phyloP scores from a whole-genome alignment of 2,329 filamentous ascomycete genomes.

The Thelonectria discophora region DNA sequence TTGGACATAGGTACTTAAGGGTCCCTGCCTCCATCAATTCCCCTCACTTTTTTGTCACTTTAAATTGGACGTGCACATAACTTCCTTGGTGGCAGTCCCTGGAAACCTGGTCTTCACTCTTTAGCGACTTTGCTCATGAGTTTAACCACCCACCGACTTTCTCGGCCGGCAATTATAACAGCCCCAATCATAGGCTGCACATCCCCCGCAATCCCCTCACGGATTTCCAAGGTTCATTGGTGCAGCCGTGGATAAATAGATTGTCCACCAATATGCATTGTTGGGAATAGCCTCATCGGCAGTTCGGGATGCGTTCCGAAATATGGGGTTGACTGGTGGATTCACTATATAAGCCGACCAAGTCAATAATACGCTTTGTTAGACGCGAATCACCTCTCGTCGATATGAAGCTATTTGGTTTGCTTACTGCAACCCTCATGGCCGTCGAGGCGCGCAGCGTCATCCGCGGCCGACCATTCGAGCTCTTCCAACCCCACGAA shows the following conservation, averaged over 20 bases:
- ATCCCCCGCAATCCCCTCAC: conserved; percentile 4
- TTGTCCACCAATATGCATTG: conserved; percentile 33
- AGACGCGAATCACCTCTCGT: too few species aligned
- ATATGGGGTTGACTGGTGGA: not conserved
- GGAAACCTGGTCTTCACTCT: too few species aligned
- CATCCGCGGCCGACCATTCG: conserved; percentile 30
- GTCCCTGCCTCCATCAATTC: too few species aligned
- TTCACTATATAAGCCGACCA: not conserved
- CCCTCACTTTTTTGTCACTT: too few species aligned
- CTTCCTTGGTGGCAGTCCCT: too few species aligned
- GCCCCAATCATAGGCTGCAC: conserved; percentile 22
- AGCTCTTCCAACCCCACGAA: conserved; percentile 34
- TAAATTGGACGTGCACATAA: too few species aligned
- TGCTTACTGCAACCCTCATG: conserved; percentile 13
- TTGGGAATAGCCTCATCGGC: conserved; percentile 6
- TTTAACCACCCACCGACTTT: too few species aligned
- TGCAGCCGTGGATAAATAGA: conserved; percentile 32
- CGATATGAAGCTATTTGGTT: conserved; percentile 28
- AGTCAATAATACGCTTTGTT: not conserved
- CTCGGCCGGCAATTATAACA: not conserved
- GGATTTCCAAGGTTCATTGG: conserved; percentile 17
- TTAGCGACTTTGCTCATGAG: too few species aligned
- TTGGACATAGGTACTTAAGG: too few species aligned
- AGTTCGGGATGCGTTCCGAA: conserved; percentile 25
- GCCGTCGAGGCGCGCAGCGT: conserved; percentile 28